phyloP scores from a whole-genome alignment of 208 protist genomes.

The Balamuthia mandrillaris region DNA sequence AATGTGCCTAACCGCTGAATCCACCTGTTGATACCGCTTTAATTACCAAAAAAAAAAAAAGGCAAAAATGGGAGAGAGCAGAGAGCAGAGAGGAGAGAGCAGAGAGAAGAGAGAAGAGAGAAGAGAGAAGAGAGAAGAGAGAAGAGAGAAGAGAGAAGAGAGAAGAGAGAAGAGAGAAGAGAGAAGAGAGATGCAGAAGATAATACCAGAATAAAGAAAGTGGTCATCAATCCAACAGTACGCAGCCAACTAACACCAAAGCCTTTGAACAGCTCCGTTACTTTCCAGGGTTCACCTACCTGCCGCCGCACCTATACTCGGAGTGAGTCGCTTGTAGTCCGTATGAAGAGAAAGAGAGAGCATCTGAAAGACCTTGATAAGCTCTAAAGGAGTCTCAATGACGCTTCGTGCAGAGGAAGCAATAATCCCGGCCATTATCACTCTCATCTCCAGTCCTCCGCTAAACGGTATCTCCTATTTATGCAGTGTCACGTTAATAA shows the following conservation, averaged over 20 bases:
- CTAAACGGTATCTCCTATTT: constrained; percentile 8
- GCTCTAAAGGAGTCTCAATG: constrained; percentile 27
- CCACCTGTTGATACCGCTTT: no score
- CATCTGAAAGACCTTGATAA: constrained; percentile 25
- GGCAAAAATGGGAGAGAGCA: no score
- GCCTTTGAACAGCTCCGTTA: constrained; percentile 19
- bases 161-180: no score
- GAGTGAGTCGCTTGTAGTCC: neutral
- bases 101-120: no score
- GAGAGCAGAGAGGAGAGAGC: neutral
- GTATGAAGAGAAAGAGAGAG: neutral
- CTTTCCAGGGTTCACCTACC: constrained; percentile 32
- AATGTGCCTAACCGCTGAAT: constrained; percentile 27
- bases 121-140: neutral
- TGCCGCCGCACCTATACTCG: neutral
- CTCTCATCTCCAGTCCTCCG: constrained; percentile 15
- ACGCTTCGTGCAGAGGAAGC: constrained; percentile 29
- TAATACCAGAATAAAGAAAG: constrained; percentile 38
- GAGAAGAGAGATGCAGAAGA: neutral
- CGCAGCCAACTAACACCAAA: constrained; percentile 43
- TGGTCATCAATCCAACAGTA: constrained; percentile 40
- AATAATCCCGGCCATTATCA: neutral
- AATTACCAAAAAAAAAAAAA: neutral
- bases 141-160: no score
- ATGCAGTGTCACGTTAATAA: no score